phyloP scores from a whole-genome alignment of 116 monocot genomes.

The Trichopus zeylanicus region DNA sequence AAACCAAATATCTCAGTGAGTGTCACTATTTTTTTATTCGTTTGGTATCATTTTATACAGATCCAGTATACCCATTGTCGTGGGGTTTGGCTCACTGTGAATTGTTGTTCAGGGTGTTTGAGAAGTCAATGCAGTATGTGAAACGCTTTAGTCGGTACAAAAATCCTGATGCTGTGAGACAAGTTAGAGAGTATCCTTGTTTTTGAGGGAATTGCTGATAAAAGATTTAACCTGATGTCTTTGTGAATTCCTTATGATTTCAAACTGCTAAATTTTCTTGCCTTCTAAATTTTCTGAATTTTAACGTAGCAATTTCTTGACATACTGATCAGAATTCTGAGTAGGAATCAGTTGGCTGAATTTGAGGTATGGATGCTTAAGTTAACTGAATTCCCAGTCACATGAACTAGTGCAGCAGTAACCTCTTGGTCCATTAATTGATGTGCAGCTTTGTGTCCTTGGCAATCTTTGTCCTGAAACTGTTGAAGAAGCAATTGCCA shows the following conservation, averaged over 20 bases:
- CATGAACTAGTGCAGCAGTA: slow-evolving; percentile 1
- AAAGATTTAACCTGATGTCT: too few species aligned
- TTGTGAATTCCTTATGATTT: too few species aligned
- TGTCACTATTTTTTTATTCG: too few species aligned
- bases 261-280: too few species aligned
- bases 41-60: neutral
- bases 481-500: slow-evolving; percentile 84
- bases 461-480: slow-evolving; percentile 97
- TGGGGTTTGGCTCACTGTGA: slow-evolving; percentile 1
- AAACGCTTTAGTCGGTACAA: slow-evolving; percentile 96
- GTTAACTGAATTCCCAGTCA: neutral
- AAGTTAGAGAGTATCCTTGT: slow-evolving; percentile 96
- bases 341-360: slow-evolving; percentile 80
- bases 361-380: slow-evolving; percentile 66
- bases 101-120: slow-evolving; percentile 65
- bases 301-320: slow-evolving; percentile 30
- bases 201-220: too few species aligned
- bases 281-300: neutral
- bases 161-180: slow-evolving; percentile 77
- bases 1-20: slow-evolving; percentile 83
- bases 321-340: slow-evolving; percentile 52
- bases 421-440: slow-evolving; percentile 6
- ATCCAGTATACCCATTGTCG: neutral
- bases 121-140: slow-evolving; percentile 92
- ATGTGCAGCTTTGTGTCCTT: slow-evolving; percentile 64